These are phyloP conservation scores for Piedraia hortae DNA, from an alignment of 2,329 filamentous ascomycete species.

Conservation along the genomic window DNA sequence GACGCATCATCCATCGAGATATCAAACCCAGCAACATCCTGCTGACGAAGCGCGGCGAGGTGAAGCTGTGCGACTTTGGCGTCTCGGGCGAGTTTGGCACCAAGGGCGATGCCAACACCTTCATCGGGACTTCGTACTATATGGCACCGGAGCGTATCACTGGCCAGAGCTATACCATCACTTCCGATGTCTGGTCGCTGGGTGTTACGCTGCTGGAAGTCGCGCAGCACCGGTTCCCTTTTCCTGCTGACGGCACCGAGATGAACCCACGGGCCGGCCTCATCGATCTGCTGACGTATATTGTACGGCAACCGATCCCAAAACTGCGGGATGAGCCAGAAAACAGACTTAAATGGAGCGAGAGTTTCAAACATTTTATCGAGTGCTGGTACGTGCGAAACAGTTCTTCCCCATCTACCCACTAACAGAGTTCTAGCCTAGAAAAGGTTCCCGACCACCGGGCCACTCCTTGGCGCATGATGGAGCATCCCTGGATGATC, in stretches of 20 bases:
- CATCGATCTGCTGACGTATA: conserved; percentile 90
- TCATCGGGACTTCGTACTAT: conserved; percentile 96
- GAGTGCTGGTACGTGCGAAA: conserved; percentile 69
- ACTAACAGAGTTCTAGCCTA: conserved; percentile 27
- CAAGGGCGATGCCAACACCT: conserved; percentile 94
- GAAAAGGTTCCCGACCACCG: conserved; percentile 74
- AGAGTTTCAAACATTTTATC: conserved; percentile 97
- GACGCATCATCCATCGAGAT: conserved; percentile 94
- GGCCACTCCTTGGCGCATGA: conserved; percentile 93
- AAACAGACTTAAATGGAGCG: conserved; percentile 75
- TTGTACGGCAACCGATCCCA: conserved; percentile 82
- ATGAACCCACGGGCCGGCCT: conserved; percentile 79
- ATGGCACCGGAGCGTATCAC: conserved; percentile 98
- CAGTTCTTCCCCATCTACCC: neutral
- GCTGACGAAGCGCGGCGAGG: conserved; percentile 68
- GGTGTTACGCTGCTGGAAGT: conserved; percentile 95
- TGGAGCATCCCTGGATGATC: conserved; percentile 95
- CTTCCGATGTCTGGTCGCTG: conserved; percentile 91
- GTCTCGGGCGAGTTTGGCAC: conserved; percentile 95
- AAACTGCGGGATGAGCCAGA: conserved; percentile 66
- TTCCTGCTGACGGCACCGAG: conserved; percentile 86
- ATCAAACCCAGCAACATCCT: conserved; percentile 98
- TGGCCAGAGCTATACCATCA: conserved; percentile 93
- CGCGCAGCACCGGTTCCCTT: conserved; percentile 94
- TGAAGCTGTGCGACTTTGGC: conserved; percentile 96